Percentiles rank a stretch among this genome's conserved stretches.
phyloP scores from a whole-genome alignment of 139 green algal genomes.

The Chlorella ohadii region DNA sequence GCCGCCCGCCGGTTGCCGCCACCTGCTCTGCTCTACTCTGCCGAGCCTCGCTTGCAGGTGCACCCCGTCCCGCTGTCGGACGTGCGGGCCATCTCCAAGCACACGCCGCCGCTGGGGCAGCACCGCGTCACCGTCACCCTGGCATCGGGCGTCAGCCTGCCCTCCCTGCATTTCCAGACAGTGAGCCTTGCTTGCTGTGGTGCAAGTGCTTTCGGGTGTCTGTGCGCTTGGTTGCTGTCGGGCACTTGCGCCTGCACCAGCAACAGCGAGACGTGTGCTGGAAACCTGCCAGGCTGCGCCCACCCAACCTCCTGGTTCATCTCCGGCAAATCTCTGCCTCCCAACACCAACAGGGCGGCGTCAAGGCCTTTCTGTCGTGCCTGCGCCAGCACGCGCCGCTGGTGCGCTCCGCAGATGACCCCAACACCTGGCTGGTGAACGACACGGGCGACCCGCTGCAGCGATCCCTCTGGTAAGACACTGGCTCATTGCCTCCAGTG shows the following conservation, averaged over 20 bases:
- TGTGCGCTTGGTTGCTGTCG: not conserved
- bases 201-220: not conserved
- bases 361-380: conserved; percentile 56
- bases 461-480: conserved; percentile 50
- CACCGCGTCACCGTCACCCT: conserved; percentile 84
- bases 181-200: conserved; percentile 31
- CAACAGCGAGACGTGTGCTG: no score
- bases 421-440: conserved; percentile 84
- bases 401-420: conserved; percentile 60
- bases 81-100: conserved; percentile 75
- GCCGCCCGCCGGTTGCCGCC: no score
- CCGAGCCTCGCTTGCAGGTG: no score
- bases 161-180: conserved; percentile 84
- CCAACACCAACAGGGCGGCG: conserved; percentile 43
- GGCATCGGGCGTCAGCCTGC: conserved; percentile 75
- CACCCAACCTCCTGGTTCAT: no score
- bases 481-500: no score
- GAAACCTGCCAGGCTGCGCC: no score
- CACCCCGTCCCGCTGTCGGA: conserved; percentile 84
- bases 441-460: conserved; percentile 82
- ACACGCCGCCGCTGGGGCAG: conserved; percentile 72
- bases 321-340: no score
- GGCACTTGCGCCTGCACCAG: no score
- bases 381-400: conserved; percentile 65
- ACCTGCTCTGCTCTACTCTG: no score